Conservation (phyloP, 1,284 basidiomycete species). For the Microbotryum intermedium region DNA sequence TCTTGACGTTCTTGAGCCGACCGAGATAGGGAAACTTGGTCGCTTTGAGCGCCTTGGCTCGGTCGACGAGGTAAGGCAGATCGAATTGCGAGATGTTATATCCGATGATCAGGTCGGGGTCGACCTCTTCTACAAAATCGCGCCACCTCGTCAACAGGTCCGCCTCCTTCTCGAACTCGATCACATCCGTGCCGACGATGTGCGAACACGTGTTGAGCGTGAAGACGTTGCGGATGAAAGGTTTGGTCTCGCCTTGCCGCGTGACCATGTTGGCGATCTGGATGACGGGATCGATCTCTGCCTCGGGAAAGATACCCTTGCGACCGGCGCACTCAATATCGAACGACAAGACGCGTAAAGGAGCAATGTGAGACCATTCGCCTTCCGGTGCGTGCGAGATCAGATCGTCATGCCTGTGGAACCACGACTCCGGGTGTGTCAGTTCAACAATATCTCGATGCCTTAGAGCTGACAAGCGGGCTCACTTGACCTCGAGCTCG, state of each 20-base stretch:
- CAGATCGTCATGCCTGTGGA: conserved; percentile 62
- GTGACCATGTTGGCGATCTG: conserved; percentile 98
- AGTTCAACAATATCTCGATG: neutral
- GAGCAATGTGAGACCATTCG: conserved; percentile 80
- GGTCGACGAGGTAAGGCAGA: conserved; percentile 84
- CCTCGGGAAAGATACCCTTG: conserved; percentile 90
- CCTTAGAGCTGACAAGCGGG: neutral
- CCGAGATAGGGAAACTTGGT: conserved; percentile 67
- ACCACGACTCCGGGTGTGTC: conserved; percentile 1
- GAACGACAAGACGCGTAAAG: conserved; percentile 82
- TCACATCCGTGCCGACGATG: conserved; percentile 88
- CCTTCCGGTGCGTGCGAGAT: conserved; percentile 83
- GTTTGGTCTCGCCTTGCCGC: conserved; percentile 78
- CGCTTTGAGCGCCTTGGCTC: conserved; percentile 69
- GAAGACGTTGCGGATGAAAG: conserved; percentile 92
- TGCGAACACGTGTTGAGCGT: conserved; percentile 84
- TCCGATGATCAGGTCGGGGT: conserved; percentile 87
- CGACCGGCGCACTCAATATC: conserved; percentile 96
- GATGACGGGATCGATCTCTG: conserved; percentile 80
- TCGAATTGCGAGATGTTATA: conserved; percentile 90
- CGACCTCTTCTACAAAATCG: conserved; percentile 73
- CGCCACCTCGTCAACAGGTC: conserved; percentile 69
- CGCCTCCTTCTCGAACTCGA: conserved; percentile 68
- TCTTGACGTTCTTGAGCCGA: conserved; percentile 58
- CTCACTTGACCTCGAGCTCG: conserved; percentile 66